phyloP scores from a whole-genome alignment of 116 monocot genomes.

The Papilionanthe hybrid region DNA sequence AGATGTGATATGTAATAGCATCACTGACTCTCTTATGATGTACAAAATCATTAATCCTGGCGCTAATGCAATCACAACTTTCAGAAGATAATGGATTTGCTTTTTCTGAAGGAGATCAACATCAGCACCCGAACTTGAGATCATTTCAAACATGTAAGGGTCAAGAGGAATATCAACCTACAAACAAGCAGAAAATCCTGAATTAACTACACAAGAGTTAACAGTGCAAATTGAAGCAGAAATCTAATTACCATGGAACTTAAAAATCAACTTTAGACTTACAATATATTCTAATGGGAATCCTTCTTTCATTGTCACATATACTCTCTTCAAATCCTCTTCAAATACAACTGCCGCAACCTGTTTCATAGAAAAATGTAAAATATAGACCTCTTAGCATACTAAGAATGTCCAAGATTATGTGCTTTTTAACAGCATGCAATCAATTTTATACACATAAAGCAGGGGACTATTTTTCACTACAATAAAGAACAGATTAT shows the following conservation, averaged over 20 bases:
- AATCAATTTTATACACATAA: not conserved
- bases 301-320: slow-evolving; percentile 89
- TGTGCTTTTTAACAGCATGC: not conserved
- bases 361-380: slow-evolving; percentile 21
- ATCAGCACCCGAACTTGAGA: slow-evolving; percentile 73
- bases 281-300: slow-evolving; percentile 82
- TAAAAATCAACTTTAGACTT: slow-evolving; percentile 16
- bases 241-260: not conserved
- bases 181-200: slow-evolving; percentile 9
- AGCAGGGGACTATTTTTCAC: not conserved
- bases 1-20: slow-evolving; percentile 70
- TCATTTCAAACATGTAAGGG: slow-evolving; percentile 71
- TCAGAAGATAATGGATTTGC: slow-evolving; percentile 68
- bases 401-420: not conserved
- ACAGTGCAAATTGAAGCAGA: not conserved
- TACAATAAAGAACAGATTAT: not conserved
- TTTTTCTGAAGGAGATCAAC: slow-evolving; percentile 83
- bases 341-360: slow-evolving; percentile 78
- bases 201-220: not conserved
- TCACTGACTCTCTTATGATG: slow-evolving; percentile 70
- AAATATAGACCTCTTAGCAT: not conserved
- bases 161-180: slow-evolving; percentile 95
- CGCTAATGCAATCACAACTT: slow-evolving; percentile 59
- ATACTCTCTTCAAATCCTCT: slow-evolving; percentile 80
- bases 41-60: slow-evolving; percentile 74